phyloP scores from a whole-genome alignment of 805 yeast species.

The Ogataea nitratoaversa region DNA sequence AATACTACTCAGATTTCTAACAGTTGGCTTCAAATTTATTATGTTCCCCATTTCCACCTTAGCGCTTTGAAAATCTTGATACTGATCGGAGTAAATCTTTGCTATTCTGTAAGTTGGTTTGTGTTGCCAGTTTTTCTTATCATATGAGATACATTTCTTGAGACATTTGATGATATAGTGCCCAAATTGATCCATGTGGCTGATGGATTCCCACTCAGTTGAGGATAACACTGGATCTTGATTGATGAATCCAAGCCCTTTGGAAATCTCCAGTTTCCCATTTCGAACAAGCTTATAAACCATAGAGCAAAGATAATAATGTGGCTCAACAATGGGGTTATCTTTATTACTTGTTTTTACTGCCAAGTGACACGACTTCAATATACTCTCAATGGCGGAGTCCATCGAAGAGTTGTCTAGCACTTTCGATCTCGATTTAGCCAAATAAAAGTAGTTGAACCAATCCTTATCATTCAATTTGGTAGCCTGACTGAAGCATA shows the following conservation, averaged over 20 bases:
- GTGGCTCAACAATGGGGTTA: conserved; percentile 74
- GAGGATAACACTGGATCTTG: conserved; percentile 32
- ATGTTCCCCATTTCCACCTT: conserved; percentile 58
- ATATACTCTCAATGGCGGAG: conserved; percentile 38
- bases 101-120: conserved; percentile 75
- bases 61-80: conserved; percentile 51
- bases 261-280: conserved; percentile 30
- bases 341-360: conserved; percentile 33
- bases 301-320: conserved; percentile 57
- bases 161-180: conserved; percentile 42
- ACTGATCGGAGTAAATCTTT: conserved; percentile 50
- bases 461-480: conserved; percentile 48
- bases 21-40: conserved; percentile 60
- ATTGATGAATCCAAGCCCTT: conserved; percentile 39
- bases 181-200: conserved; percentile 31
- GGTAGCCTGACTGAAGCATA: conserved; percentile 45
- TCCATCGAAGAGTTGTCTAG: conserved; percentile 13
- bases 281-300: conserved; percentile 50
- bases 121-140: conserved; percentile 91
- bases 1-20: conserved; percentile 71
- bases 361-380: conserved; percentile 43
- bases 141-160: conserved; percentile 46
- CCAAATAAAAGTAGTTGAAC: conserved; percentile 53
- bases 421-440: conserved; percentile 56
- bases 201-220: conserved; percentile 7